Evolutionary conservation across 192 early-diverging fungal species (phyloP), one percentile per base, ranked within the genome.

Genomic region (Entophlyctis helioformis): DNA sequence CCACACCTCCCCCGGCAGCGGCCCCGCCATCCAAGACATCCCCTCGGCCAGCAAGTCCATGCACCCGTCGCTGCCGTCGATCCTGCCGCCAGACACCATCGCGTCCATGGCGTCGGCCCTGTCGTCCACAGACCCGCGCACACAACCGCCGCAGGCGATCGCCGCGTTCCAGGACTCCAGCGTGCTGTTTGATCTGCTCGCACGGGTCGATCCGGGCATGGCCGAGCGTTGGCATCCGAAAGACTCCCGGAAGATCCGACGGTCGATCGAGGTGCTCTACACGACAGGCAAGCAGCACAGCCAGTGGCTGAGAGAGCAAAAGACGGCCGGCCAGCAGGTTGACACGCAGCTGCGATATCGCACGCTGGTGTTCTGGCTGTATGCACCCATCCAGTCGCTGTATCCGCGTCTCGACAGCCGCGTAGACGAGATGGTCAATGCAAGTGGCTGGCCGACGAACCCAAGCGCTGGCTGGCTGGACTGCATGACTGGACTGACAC

Each of bases 181-280:
- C 16, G 21, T 49, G 6, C 52, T 98, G 13, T 82, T 85, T 59
- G 57, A 70, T 32, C 70, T 81, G 45, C 59, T 98, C 20, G 46
- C 67, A 41, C 43, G 56, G 19, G 71, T 88, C 0, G 92, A 96
- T 59, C 85, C 90, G 3, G 54, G 70, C 5, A 94, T 92, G 86
- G 87, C 87, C 1, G 75, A 74, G 35, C 76, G 74, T 21, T 93
- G 95, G 90, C 92, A 96, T 59, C 72, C 80, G 2, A 84, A 85
- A 45, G 87, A 96, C 52, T 69, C 72, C 39, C 61, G 95, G 37
- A 95, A 86, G 44, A 79, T 94, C n/a, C 63, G 82, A 10, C 69
- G 91, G 23, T 87, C 83, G 37, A 56, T 98, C 18, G 75, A 95
- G 64, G 87, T 97, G 21, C 1, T 63, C 56, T 70, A 75, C 36